Conservation (phyloP, 2,329 filamentous ascomycete species). For the Emmonsia crescens region DNA sequence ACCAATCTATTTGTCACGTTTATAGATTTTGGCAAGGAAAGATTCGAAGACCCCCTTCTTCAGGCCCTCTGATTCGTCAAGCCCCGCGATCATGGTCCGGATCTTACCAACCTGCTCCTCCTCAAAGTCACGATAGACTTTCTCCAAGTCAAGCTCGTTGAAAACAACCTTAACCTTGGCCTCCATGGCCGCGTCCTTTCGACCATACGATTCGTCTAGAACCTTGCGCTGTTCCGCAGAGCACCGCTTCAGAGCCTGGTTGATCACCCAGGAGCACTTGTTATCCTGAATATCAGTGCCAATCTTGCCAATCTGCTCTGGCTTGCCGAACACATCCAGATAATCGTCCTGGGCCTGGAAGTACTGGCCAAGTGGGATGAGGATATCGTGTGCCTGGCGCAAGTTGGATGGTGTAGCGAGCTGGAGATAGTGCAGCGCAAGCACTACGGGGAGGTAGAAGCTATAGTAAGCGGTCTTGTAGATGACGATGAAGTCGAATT, state of each 20-base stretch:
- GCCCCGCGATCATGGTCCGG: slow-evolving; percentile 57
- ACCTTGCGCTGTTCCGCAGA: slow-evolving; percentile 77
- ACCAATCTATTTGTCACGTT: slow-evolving; percentile 70
- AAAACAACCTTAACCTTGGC: slow-evolving; percentile 79
- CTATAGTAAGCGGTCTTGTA: slow-evolving; percentile 99
- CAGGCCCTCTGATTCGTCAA: slow-evolving; percentile 79
- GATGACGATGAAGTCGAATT: slow-evolving; percentile 96
- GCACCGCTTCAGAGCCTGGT: slow-evolving; percentile 74
- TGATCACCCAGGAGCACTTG: slow-evolving; percentile 98
- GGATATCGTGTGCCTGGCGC: slow-evolving; percentile 76
- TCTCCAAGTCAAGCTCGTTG: slow-evolving; percentile 71
- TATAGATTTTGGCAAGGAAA: slow-evolving; percentile 96
- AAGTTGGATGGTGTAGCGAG: slow-evolving; percentile 81
- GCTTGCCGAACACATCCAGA: slow-evolving; percentile 92
- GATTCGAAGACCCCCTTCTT: slow-evolving; percentile 83
- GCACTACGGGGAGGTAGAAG: slow-evolving; percentile 93
- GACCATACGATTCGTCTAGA: slow-evolving; percentile 87
- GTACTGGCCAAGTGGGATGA: slow-evolving; percentile 96
- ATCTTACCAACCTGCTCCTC: slow-evolving; percentile 76
- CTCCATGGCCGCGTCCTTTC: slow-evolving; percentile 76
- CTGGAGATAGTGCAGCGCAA: slow-evolving; percentile 76
- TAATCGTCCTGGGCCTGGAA: slow-evolving; percentile 99
- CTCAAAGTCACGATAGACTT: slow-evolving; percentile 80
- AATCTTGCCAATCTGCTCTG: slow-evolving; percentile 91
- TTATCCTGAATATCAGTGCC: slow-evolving; percentile 99